These are phyloP conservation scores for Halophytophthora batemanensis DNA, from an alignment of 352 stramenopile genomes.

Conservation along the genomic window DNA sequence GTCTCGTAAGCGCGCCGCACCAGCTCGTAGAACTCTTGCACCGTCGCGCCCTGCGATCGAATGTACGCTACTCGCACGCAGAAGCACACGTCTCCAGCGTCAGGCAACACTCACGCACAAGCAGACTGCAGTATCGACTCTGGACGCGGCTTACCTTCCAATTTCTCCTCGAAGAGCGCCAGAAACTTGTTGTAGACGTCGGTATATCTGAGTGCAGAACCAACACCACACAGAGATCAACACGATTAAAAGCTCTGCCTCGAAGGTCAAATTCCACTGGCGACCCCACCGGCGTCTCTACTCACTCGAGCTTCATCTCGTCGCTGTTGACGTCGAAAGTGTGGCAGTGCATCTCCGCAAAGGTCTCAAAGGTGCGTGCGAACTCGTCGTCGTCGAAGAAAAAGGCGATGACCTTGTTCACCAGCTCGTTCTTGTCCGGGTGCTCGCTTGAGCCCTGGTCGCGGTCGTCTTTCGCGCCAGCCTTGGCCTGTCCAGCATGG, in stretches of 20 bases:
- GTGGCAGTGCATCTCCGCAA: slow-evolving; percentile 58
- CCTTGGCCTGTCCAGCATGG: slow-evolving; percentile 15
- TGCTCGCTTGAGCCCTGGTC: slow-evolving; percentile 15
- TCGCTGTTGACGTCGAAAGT: slow-evolving; percentile 67
- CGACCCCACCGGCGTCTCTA: not conserved
- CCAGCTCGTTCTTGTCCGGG: slow-evolving; percentile 27
- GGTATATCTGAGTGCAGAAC: slow-evolving; percentile 43
- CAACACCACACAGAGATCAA: not conserved
- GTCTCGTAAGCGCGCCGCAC: slow-evolving; percentile 53
- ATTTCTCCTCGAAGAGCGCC: slow-evolving; percentile 67
- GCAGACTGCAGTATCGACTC: no score
- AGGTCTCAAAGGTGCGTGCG: slow-evolving; percentile 63
- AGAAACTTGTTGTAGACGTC: slow-evolving; percentile 81
- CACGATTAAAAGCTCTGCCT: not conserved
- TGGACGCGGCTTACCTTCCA: slow-evolving; percentile 78
- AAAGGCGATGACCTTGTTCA: slow-evolving; percentile 65
- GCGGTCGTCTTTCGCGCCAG: slow-evolving; percentile 28
- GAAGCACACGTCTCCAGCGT: not conserved
- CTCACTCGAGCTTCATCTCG: slow-evolving; percentile 79
- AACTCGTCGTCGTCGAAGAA: slow-evolving; percentile 85
- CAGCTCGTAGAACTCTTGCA: slow-evolving; percentile 65
- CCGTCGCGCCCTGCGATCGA: slow-evolving; percentile 45
- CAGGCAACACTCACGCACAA: not conserved
- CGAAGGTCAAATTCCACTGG: not conserved
- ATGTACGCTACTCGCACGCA: slow-evolving; percentile 46